These are phyloP conservation scores for Hypoxylon cercidicola DNA, from an alignment of 495 filamentous ascomycete genomes.

Conservation along the genomic window DNA sequence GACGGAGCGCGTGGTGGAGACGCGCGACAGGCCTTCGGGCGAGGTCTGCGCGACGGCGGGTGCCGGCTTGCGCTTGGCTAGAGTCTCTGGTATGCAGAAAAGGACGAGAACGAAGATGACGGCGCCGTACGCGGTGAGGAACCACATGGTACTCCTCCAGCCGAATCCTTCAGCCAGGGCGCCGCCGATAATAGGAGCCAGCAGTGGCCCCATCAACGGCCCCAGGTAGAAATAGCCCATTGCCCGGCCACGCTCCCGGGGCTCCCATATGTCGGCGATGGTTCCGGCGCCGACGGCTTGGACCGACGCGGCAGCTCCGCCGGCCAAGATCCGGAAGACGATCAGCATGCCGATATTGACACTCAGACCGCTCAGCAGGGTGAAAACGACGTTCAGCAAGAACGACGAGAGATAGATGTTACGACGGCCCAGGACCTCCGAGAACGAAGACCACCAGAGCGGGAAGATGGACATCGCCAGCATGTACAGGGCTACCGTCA, in stretches of 20 bases:
- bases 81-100: slow-evolving; percentile 77
- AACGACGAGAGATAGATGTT: slow-evolving; percentile 90
- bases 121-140: slow-evolving; percentile 80
- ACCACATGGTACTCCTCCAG: slow-evolving; percentile 92
- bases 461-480: slow-evolving; percentile 90
- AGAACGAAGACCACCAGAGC: slow-evolving; percentile 94
- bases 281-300: slow-evolving; percentile 94
- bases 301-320: slow-evolving; percentile 86
- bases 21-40: slow-evolving; percentile 56
- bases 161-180: slow-evolving; percentile 73
- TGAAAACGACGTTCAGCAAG: slow-evolving; percentile 80
- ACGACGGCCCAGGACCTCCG: slow-evolving; percentile 81
- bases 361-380: slow-evolving; percentile 75
- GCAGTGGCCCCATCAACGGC: slow-evolving; percentile 83
- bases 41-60: slow-evolving; percentile 1
- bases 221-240: slow-evolving; percentile 96
- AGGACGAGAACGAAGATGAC: slow-evolving; percentile 69
- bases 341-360: slow-evolving; percentile 86
- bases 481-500: slow-evolving; percentile 91
- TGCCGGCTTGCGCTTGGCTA: slow-evolving; percentile 48
- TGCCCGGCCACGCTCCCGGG: slow-evolving; percentile 80
- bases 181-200: slow-evolving; percentile 90
- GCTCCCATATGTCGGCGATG: slow-evolving; percentile 91
- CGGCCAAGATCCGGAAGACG: slow-evolving; percentile 81
- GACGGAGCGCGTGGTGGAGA: slow-evolving; percentile 72